Percentiles rank a stretch among this genome's conserved stretches.
These are phyloP conservation scores for Lipomyces spencermartinsiae DNA, from an alignment of 805 yeast species.

Conservation along the genomic window DNA sequence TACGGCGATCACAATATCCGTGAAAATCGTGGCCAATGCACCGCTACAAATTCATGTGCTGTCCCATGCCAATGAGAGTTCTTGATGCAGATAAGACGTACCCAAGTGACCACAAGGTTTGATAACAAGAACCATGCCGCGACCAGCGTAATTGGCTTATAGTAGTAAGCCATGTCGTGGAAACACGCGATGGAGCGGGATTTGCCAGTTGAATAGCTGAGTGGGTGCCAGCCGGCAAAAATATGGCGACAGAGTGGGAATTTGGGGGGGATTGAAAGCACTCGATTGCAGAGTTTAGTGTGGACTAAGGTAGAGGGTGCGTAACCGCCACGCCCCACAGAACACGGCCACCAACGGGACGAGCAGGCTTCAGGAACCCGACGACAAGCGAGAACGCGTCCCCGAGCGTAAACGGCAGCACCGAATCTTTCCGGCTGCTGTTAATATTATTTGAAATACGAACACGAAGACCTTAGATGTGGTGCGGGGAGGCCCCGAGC, in stretches of 20 bases:
- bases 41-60: not conserved
- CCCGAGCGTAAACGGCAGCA: no score
- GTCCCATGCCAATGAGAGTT: not conserved
- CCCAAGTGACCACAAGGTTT: slow-evolving; percentile 30
- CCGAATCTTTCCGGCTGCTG: no score
- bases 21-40: not conserved
- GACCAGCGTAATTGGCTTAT: slow-evolving; percentile 22
- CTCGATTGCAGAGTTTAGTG: no score
- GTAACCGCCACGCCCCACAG: no score
- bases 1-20: no score
- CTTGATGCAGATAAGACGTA: slow-evolving; percentile 10
- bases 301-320: no score
- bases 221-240: not conserved
- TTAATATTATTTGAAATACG: no score
- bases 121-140: slow-evolving; percentile 30
- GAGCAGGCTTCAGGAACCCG: no score
- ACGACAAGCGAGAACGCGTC: no score
- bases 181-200: not conserved
- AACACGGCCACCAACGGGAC: no score
- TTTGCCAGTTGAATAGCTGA: not conserved
- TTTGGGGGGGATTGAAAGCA: not conserved
- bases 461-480: no score
- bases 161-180: slow-evolving; percentile 26
- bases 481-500: no score
- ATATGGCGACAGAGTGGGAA: not conserved